A percentile compares a stretch with the other conserved stretches of the same genome.
Evolutionary conservation across 2,329 filamentous ascomycete species (phyloP).

Genomic region (Aspergillus aculeatus): DNA sequence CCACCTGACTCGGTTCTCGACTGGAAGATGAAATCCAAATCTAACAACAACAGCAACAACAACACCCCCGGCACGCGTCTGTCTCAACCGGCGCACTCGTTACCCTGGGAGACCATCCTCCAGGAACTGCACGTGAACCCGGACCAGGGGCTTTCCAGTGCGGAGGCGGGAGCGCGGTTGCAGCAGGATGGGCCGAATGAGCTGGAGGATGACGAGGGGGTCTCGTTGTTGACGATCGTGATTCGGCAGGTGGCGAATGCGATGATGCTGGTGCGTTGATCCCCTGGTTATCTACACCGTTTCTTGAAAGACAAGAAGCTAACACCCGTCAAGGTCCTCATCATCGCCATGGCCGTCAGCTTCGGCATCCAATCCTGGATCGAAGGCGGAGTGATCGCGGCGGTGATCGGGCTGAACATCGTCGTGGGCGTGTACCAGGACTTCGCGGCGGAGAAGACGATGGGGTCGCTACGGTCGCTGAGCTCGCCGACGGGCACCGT

Average conservation of each 20-base stretch:
- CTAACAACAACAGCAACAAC: not conserved
- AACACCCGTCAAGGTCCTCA: constrained; percentile 58
- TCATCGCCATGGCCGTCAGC: constrained; percentile 69
- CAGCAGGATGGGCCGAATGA: constrained; percentile 62
- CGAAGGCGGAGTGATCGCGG: constrained; percentile 60
- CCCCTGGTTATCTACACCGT: not conserved
- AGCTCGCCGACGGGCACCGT: constrained; percentile 59
- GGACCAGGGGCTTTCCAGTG: constrained; percentile 57
- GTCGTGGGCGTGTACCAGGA: constrained; percentile 62
- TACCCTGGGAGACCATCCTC: constrained; percentile 54
- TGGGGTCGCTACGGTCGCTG: constrained; percentile 57
- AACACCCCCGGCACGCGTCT: constrained; percentile 39
- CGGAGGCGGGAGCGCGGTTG: constrained; percentile 56
- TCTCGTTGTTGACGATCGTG: constrained; percentile 69
- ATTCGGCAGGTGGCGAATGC: constrained; percentile 67
- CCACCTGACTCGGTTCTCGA: not conserved
- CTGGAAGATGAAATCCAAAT: not conserved
- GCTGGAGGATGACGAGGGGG: constrained; percentile 62
- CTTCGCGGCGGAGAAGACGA: constrained; percentile 61
- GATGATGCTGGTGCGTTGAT: constrained; percentile 59
- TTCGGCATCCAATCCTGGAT: constrained; percentile 59
- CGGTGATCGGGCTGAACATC: constrained; percentile 59
- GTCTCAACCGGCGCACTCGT: constrained; percentile 61
- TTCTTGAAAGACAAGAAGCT: too few relatives aligned
- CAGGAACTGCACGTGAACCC: constrained; percentile 56